These are phyloP conservation scores for Xylaria nigripes DNA, from an alignment of 495 filamentous ascomycete genomes.

Conservation along the genomic window DNA sequence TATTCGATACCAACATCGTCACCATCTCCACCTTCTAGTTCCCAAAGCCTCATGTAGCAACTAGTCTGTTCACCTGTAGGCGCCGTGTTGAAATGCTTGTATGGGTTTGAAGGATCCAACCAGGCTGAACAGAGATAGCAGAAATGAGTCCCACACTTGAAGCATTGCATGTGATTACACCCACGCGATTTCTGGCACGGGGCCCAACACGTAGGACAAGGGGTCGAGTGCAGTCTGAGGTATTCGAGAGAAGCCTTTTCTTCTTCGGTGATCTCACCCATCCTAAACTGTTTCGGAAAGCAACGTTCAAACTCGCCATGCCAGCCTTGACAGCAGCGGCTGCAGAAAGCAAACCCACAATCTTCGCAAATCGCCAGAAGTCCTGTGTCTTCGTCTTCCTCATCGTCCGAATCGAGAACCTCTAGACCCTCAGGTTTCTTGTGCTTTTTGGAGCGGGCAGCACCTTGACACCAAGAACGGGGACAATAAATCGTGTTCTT, in stretches of 20 bases:
- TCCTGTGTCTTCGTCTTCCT: constrained; percentile 38
- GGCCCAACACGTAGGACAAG: constrained; percentile 83
- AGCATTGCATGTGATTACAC: constrained; percentile 98
- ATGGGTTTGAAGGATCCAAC: constrained; percentile 74
- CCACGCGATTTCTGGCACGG: constrained; percentile 84
- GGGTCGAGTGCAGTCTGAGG: constrained; percentile 66
- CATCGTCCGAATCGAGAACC: constrained; percentile 39
- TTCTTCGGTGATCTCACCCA: constrained; percentile 64
- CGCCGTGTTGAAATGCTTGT: constrained; percentile 71
- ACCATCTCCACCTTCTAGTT: constrained; percentile 77
- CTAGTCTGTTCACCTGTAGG: constrained; percentile 40
- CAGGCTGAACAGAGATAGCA: constrained; percentile 91
- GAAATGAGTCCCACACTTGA: constrained; percentile 82
- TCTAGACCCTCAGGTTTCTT: constrained; percentile 55
- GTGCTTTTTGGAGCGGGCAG: constrained; percentile 73
- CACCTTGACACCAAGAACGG: constrained; percentile 84
- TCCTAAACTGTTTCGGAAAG: constrained; percentile 50
- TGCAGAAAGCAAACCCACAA: constrained; percentile 89
- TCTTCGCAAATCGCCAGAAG: constrained; percentile 75
- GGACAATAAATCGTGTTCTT: constrained; percentile 92
- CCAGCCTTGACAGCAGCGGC: constrained; percentile 59
- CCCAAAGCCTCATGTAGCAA: constrained; percentile 85
- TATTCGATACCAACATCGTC: constrained; percentile 48
- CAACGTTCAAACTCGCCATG: constrained; percentile 71
- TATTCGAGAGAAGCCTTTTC: constrained; percentile 81